Evolutionary conservation across 495 filamentous ascomycete species (phyloP).

Genomic region (Cenococcum geophilum): DNA sequence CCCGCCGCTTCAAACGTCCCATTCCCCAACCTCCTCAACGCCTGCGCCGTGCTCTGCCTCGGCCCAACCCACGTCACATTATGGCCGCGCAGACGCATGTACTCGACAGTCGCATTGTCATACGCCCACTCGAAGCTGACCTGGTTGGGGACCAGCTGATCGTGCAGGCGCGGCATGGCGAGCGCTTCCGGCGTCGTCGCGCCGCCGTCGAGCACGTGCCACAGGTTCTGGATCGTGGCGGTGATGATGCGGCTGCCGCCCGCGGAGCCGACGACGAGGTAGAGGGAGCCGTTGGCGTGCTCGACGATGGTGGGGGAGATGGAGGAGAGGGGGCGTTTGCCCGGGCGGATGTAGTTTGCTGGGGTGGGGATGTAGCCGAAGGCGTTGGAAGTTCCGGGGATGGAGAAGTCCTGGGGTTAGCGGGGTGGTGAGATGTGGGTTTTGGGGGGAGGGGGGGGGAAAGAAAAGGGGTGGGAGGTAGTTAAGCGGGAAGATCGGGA

Average conservation of each 20-base stretch:
- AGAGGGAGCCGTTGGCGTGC: conserved; percentile 55
- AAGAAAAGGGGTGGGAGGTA: neutral
- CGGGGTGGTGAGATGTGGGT: conserved; percentile 1
- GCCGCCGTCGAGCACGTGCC: conserved; percentile 62
- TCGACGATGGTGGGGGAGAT: conserved; percentile 74
- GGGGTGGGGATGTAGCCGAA: conserved; percentile 79
- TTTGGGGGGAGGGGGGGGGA: neutral
- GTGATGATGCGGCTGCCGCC: conserved; percentile 90
- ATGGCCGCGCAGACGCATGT: conserved; percentile 58
- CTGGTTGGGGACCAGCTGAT: conserved; percentile 71
- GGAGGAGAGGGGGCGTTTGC: conserved; percentile 75
- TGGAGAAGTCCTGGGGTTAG: conserved; percentile 59
- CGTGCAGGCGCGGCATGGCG: conserved; percentile 64
- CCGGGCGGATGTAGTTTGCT: conserved; percentile 72
- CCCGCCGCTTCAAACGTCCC: conserved; percentile 72
- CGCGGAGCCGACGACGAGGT: conserved; percentile 67
- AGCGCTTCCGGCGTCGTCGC: conserved; percentile 56
- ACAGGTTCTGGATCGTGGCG: conserved; percentile 68
- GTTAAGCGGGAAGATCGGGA: conserved; percentile 11
- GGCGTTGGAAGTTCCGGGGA: conserved; percentile 64
- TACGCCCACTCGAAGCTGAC: conserved; percentile 65
- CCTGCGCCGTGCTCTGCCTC: conserved; percentile 64
- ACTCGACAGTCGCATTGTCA: conserved; percentile 59
- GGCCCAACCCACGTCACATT: conserved; percentile 67
- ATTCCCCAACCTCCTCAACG: conserved; percentile 57